These are phyloP conservation scores for Aspergillus udagawae DNA, from an alignment of 2,329 filamentous ascomycete species.

Conservation along the genomic window DNA sequence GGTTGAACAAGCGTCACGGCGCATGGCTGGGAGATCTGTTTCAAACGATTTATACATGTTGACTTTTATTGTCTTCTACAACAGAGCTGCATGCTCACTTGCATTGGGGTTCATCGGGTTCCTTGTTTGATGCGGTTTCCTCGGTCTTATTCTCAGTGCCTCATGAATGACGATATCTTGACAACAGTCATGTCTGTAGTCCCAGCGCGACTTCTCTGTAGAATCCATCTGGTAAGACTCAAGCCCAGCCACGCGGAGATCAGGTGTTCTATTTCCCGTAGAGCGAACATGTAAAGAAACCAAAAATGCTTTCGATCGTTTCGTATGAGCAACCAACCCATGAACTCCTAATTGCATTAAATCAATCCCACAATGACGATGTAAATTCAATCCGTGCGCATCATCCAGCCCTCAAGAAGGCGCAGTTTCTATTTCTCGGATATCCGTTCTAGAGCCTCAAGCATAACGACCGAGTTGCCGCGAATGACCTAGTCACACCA, in stretches of 20 bases:
- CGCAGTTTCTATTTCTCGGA: slow-evolving; percentile 35
- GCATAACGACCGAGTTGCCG: slow-evolving; percentile 97
- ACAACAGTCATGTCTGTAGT: not conserved
- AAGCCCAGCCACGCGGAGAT: not conserved
- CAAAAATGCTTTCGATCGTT: slow-evolving; percentile 28
- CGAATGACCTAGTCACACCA: slow-evolving; percentile 68
- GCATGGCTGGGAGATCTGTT: slow-evolving; percentile 17
- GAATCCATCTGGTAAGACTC: not conserved
- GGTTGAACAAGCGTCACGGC: slow-evolving; percentile 15
- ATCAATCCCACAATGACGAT: slow-evolving; percentile 16
- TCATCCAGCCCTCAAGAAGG: slow-evolving; percentile 1
- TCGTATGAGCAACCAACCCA: slow-evolving; percentile 33
- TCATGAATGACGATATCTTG: slow-evolving; percentile 8
- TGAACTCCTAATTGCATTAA: slow-evolving; percentile 35
- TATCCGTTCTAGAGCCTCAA: slow-evolving; percentile 59
- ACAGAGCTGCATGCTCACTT: not conserved
- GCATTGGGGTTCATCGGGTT: slow-evolving; percentile 1
- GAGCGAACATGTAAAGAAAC: slow-evolving; percentile 12
- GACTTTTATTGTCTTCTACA: slow-evolving; percentile 12
- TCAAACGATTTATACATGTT: slow-evolving; percentile 6
- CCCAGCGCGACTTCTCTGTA: not conserved
- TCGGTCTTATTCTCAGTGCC: not conserved
- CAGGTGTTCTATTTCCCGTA: slow-evolving; percentile 7
- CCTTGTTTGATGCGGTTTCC: slow-evolving; percentile 6
- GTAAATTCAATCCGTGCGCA: slow-evolving; percentile 19